Percentiles rank a stretch among this genome's conserved stretches.
These are phyloP conservation scores for Theobroma grandiflorum DNA, from an alignment of 441 rosid species.

Conservation along the genomic window DNA sequence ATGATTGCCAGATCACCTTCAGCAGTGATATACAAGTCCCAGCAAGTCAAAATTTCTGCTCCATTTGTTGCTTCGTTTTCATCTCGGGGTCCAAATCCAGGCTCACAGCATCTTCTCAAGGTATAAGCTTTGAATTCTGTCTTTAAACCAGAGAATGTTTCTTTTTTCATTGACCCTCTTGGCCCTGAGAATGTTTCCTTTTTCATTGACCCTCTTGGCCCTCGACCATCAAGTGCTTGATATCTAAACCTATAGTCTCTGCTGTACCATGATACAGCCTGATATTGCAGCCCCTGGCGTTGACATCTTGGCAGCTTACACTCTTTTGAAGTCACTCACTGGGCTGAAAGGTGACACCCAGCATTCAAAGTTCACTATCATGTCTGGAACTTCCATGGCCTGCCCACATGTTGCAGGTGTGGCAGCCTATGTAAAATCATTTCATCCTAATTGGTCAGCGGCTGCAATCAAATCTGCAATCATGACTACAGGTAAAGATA, in stretches of 20 bases:
- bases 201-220: neutral
- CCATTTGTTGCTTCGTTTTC: slow-evolving; percentile 72
- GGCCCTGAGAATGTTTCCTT: neutral
- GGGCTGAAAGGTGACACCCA: slow-evolving; percentile 72
- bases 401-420: slow-evolving; percentile 72
- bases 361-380: slow-evolving; percentile 57
- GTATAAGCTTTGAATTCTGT: slow-evolving; percentile 36
- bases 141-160: neutral
- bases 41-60: slow-evolving; percentile 58
- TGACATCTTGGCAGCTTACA: slow-evolving; percentile 69
- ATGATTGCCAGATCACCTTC: slow-evolving; percentile 60
- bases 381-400: slow-evolving; percentile 81
- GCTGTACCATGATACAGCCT: slow-evolving; percentile 49
- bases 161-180: neutral
- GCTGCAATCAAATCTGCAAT: slow-evolving; percentile 76
- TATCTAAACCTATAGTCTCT: neutral
- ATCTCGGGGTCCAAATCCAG: slow-evolving; percentile 74
- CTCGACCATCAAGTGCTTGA: neutral
- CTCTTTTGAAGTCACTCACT: slow-evolving; percentile 60
- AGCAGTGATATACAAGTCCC: slow-evolving; percentile 67
- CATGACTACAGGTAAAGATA: slow-evolving; percentile 60
- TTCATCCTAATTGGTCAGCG: slow-evolving; percentile 66
- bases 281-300: slow-evolving; percentile 75
- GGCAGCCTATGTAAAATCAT: slow-evolving; percentile 75
- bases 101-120: slow-evolving; percentile 65